These are phyloP conservation scores for Trichosporon sp. DNA, from an alignment of 1,284 basidiomycete species.

Conservation along the genomic window DNA sequence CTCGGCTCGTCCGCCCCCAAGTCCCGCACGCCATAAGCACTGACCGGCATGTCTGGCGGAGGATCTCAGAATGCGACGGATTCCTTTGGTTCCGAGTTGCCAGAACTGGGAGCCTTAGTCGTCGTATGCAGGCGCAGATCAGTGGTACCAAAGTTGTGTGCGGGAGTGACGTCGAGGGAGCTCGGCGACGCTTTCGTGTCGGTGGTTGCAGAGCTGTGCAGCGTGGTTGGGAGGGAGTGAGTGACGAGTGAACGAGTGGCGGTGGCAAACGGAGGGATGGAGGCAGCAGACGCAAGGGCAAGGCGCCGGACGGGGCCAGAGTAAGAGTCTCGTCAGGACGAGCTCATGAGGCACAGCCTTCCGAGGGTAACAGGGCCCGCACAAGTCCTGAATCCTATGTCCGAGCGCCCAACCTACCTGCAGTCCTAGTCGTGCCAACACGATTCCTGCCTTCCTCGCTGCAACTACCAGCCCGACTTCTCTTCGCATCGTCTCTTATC, in stretches of 20 bases:
- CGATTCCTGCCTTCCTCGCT: too few relatives aligned
- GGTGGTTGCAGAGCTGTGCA: neutral
- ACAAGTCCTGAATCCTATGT: conserved; percentile 4
- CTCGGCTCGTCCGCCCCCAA: too few relatives aligned
- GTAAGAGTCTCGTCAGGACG: neutral
- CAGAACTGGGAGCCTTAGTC: neutral
- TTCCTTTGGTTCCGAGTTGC: too few relatives aligned
- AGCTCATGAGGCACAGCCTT: conserved; percentile 4
- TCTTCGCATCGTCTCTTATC: neutral
- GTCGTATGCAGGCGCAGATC: neutral
- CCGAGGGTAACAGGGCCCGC: neutral
- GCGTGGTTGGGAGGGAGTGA: neutral
- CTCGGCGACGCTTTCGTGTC: neutral
- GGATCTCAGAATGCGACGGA: too few relatives aligned
- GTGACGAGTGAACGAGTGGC: neutral
- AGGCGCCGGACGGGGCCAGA: neutral
- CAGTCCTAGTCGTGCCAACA: too few relatives aligned
- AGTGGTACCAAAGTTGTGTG: neutral
- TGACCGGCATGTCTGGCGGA: too few relatives aligned
- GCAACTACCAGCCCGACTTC: neutral
- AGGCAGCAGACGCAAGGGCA: neutral
- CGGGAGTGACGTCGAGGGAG: neutral
- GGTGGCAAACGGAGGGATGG: conserved; percentile 4
- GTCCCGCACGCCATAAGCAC: too few relatives aligned
- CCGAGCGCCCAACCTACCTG: neutral